Percentiles rank a stretch among this genome's conserved stretches.
Conservation (phyloP, 1,284 basidiomycete genomes). For the Pseudozyma sp. region DNA sequence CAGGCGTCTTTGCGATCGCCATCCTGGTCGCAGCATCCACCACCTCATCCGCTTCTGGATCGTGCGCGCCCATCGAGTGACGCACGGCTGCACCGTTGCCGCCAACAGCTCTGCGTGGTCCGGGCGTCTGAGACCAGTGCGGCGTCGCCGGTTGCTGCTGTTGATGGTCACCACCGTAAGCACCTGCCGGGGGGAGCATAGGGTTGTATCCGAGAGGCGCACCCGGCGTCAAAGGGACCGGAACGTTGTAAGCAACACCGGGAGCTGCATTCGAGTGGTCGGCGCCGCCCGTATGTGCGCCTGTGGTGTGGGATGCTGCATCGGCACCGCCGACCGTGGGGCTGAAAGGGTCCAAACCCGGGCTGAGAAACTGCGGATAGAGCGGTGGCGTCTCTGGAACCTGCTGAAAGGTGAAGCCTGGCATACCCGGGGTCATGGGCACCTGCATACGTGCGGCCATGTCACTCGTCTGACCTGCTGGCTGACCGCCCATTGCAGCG, state of each 20-base stretch:
- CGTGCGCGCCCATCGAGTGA: conserved; percentile 9
- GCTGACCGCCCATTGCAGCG: conserved; percentile 2
- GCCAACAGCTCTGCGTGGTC: conserved; percentile 14
- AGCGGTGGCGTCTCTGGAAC: conserved; percentile 70
- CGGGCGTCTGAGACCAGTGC: conserved; percentile 57
- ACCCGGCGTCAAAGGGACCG: conserved; percentile 9
- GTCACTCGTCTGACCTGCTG: conserved; percentile 33
- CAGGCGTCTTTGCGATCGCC: conserved; percentile 43
- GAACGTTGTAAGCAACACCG: conserved; percentile 38
- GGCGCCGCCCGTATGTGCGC: neutral
- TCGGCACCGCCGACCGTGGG: conserved; percentile 52
- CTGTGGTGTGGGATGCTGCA: conserved; percentile 2
- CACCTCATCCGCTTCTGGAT: conserved; percentile 22
- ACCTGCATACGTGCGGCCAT: conserved; percentile 43
- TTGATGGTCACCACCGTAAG: neutral
- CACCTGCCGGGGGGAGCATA: conserved; percentile 35
- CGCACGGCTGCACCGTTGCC: neutral
- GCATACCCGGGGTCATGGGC: conserved; percentile 70
- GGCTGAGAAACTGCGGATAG: conserved; percentile 68
- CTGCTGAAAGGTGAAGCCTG: conserved; percentile 69
- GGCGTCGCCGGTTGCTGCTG: conserved; percentile 52
- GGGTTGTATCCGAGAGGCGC: conserved; percentile 39
- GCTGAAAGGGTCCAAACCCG: conserved; percentile 63
- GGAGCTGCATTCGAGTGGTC: conserved; percentile 49
- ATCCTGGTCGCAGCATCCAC: conserved; percentile 7